A percentile compares a stretch with the other conserved stretches of the same genome.
phyloP scores from a whole-genome alignment of 495 filamentous ascomycete genomes.

The Beverwykella pulmonaria region DNA sequence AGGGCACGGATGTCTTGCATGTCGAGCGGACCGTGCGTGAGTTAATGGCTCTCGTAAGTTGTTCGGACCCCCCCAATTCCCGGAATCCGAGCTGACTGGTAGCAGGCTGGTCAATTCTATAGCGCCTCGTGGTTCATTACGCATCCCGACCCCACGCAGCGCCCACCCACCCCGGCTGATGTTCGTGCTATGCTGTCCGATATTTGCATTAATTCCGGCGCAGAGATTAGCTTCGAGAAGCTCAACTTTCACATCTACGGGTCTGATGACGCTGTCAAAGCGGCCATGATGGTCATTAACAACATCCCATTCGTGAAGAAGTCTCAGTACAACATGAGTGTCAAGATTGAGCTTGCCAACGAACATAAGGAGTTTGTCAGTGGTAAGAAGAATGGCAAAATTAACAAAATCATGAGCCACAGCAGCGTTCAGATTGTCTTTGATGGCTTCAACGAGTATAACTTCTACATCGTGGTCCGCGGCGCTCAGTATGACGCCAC shows the following conservation, averaged over 20 bases:
- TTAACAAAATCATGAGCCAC: constrained; percentile 99
- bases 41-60: constrained; percentile 84
- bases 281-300: constrained; percentile 87
- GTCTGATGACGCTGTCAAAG: constrained; percentile 92
- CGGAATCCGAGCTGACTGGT: constrained; percentile 42
- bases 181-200: constrained; percentile 89
- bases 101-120: constrained; percentile 92
- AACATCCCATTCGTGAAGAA: constrained; percentile 87
- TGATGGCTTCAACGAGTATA: constrained; percentile 98
- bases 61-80: not conserved
- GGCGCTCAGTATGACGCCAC: constrained; percentile 88
- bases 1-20: constrained; percentile 87
- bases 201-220: constrained; percentile 93
- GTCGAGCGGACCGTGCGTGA: constrained; percentile 92
- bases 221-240: constrained; percentile 92
- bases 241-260: constrained; percentile 91
- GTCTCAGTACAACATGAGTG: constrained; percentile 86
- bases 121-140: constrained; percentile 95
- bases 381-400: constrained; percentile 99
- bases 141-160: constrained; percentile 69
- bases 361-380: constrained; percentile 99
- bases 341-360: constrained; percentile 98
- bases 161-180: constrained; percentile 73
- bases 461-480: constrained; percentile 98
- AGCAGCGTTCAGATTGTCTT: constrained; percentile 99